Evolutionary conservation across 768 basidiomycete species (phyloP), one percentile per base, ranked within the genome.

Genomic region (Tubosaeta sp.): DNA sequence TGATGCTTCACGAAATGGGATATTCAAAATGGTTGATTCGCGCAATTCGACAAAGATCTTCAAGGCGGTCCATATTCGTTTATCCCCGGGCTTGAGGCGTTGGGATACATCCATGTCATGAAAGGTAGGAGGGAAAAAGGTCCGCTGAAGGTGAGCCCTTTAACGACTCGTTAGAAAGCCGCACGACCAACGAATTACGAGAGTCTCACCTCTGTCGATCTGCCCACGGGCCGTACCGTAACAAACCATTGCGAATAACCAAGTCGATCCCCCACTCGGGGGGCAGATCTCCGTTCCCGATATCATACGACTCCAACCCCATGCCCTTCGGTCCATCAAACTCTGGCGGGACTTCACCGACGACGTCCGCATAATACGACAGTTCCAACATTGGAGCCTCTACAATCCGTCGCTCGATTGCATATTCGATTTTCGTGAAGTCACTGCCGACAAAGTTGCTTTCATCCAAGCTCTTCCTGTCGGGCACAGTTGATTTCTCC

Each of bases 261-360:
- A 98, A 58, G 61, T 98, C 90, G 22, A 96, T 71, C 3, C 94
- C 95, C 90, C 94, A 98, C 63, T 98, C 91, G 6, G 95, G 95
- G 19, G 88, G 76, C 36, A 86, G 63, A 60, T 90, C 94, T 1
- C 91, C 87, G 62, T 96, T 96, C 3, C 90, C 93, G 44, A 94
- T 76, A 55, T 92, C 86, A 61, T 80, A 73, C 6, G 76, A 67
- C 50, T 82, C 80, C 16, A 69, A 54, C 46, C 68, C 69, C 49
- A 64, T 59, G 9, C 65, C 69, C 13, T 58, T 53, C 25, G 69
- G 51, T 41, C 63, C 61, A 51, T 62, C 44, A 58, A 58, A 38
- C 48, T 70, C 61, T 42, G 61, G 47, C 25, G 89, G 86, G 4
- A 91, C 88, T 25, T 81, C 75, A 27, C 94, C 94, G 2, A 86